Conservation (phyloP, 495 filamentous ascomycete species). For the Astrocystis sublimbata region DNA sequence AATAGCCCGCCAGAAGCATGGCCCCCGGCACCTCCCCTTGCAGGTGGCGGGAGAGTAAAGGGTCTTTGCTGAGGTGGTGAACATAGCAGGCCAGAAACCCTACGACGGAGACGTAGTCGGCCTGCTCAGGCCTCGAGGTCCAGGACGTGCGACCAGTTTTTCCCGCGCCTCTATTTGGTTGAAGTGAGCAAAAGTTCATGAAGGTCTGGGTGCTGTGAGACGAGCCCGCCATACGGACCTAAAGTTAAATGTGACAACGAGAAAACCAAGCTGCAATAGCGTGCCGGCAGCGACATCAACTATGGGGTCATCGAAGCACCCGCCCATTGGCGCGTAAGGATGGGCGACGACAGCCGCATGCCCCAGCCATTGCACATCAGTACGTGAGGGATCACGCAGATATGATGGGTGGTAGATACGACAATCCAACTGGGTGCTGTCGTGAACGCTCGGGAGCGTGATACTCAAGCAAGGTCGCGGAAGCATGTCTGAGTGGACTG, state of each 20-base stretch:
- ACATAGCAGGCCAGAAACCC: slow-evolving; percentile 77
- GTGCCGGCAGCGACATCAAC: slow-evolving; percentile 63
- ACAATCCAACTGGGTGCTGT: slow-evolving; percentile 71
- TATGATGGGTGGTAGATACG: slow-evolving; percentile 72
- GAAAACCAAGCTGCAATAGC: slow-evolving; percentile 65
- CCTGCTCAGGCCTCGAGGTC: slow-evolving; percentile 76
- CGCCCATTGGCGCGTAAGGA: slow-evolving; percentile 86
- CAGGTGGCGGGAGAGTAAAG: slow-evolving; percentile 17
- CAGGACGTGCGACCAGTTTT: slow-evolving; percentile 77
- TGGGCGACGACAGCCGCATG: slow-evolving; percentile 82
- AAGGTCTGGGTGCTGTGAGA: not conserved
- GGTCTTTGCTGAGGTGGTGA: slow-evolving; percentile 47
- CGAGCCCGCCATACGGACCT: slow-evolving; percentile 54
- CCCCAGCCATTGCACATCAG: slow-evolving; percentile 38
- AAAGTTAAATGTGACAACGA: slow-evolving; percentile 92
- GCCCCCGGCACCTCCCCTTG: not conserved
- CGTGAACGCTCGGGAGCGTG: slow-evolving; percentile 80
- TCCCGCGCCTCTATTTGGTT: slow-evolving; percentile 69
- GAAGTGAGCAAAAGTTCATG: not conserved
- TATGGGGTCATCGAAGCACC: slow-evolving; percentile 78
- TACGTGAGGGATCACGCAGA: slow-evolving; percentile 30
- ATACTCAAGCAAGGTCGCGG: slow-evolving; percentile 67
- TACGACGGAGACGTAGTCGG: slow-evolving; percentile 77
- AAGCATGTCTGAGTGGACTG: slow-evolving; percentile 29
- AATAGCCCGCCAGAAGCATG: slow-evolving; percentile 79